Evolutionary conservation across 2,329 filamentous ascomycete genomes (phyloP).

Genomic region (Periconia macrospinosa): DNA sequence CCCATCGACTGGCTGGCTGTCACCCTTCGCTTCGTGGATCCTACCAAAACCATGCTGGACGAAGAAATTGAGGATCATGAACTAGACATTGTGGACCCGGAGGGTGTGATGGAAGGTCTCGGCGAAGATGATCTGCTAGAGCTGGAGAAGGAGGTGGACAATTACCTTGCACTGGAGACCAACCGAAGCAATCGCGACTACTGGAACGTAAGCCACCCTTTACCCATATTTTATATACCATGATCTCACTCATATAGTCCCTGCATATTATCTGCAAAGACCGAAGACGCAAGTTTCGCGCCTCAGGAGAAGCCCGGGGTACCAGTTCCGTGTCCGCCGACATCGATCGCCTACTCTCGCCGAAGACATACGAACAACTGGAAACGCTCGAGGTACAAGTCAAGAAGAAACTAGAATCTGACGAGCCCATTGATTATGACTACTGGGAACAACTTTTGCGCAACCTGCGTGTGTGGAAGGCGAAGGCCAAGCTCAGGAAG

Average conservation of each 20-base stretch:
- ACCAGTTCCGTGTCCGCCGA: slow-evolving; percentile 82
- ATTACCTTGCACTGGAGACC: slow-evolving; percentile 77
- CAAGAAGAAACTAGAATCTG: slow-evolving; percentile 77
- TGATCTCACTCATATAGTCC: slow-evolving; percentile 54
- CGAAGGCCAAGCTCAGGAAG: slow-evolving; percentile 78
- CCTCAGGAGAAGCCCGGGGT: slow-evolving; percentile 65
- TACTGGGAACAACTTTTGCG: slow-evolving; percentile 95
- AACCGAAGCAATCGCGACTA: slow-evolving; percentile 80
- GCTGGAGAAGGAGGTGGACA: slow-evolving; percentile 79
- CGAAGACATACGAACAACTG: slow-evolving; percentile 86
- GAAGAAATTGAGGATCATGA: slow-evolving; percentile 78
- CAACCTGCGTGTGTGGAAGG: slow-evolving; percentile 87
- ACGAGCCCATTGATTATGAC: slow-evolving; percentile 92
- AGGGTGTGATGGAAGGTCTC: slow-evolving; percentile 76
- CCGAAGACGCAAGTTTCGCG: slow-evolving; percentile 66
- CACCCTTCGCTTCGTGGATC: slow-evolving; percentile 84
- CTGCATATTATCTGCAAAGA: slow-evolving; percentile 83
- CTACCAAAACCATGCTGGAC: slow-evolving; percentile 75
- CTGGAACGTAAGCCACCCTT: slow-evolving; percentile 65
- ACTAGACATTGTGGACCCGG: slow-evolving; percentile 77
- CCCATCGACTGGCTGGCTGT: slow-evolving; percentile 94
- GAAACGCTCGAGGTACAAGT: slow-evolving; percentile 86
- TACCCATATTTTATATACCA: slow-evolving; percentile 14
- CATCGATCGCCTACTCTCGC: slow-evolving; percentile 81
- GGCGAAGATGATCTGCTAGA: slow-evolving; percentile 68